These are phyloP conservation scores for Cardiospermum halicacabum DNA, from an alignment of 345 rosid genomes.

Conservation along the genomic window DNA sequence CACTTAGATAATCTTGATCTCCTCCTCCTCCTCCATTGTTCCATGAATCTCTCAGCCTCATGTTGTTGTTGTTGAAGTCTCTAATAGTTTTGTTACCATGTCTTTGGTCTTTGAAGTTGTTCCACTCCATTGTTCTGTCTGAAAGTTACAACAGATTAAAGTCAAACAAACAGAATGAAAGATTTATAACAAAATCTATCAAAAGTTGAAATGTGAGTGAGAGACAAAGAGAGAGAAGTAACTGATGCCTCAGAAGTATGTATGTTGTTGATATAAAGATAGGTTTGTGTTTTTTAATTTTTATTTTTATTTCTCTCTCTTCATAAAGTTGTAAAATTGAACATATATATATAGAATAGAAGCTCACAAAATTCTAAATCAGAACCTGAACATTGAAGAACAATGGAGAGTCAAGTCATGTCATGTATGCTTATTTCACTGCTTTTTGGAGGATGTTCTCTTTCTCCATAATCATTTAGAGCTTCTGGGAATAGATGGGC, in stretches of 20 bases:
- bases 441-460: slow-evolving; percentile 17
- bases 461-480: slow-evolving; percentile 11
- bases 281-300: slow-evolving; percentile 3
- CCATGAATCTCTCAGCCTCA: slow-evolving; percentile 33
- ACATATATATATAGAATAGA: background rate
- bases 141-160: slow-evolving; percentile 22
- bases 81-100: slow-evolving; percentile 8
- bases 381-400: slow-evolving; percentile 18
- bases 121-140: slow-evolving; percentile 41
- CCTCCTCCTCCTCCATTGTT: slow-evolving; percentile 30
- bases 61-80: slow-evolving; percentile 30
- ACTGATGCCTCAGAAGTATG: slow-evolving; percentile 16
- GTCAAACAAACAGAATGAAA: slow-evolving; percentile 8
- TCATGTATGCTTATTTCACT: slow-evolving; percentile 22
- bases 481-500: no score
- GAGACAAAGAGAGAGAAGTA: slow-evolving; percentile 6
- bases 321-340: background rate
- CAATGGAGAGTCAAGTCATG: slow-evolving; percentile 20
- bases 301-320: no score
- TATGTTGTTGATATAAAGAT: slow-evolving; percentile 12
- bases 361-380: slow-evolving; percentile 22
- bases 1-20: slow-evolving; percentile 55
- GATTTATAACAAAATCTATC: background rate
- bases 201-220: background rate
- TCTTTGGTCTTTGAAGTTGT: slow-evolving; percentile 33